phyloP scores from a whole-genome alignment of 495 filamentous ascomycete species.

The Stereocaulon alpinum region DNA sequence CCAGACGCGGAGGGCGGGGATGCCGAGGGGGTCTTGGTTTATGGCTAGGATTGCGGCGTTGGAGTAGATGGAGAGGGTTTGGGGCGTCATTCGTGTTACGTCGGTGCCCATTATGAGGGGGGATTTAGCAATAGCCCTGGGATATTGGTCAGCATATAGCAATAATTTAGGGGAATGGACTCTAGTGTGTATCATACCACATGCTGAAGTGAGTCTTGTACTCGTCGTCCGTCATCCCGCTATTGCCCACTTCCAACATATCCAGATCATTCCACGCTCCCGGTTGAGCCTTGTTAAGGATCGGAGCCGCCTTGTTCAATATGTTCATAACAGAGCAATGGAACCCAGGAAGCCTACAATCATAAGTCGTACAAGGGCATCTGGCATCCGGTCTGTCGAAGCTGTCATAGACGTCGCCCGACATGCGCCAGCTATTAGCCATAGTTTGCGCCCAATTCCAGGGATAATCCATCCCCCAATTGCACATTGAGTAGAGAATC shows the following conservation, averaged over 20 bases:
- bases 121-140: constrained; percentile 26
- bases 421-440: constrained; percentile 48
- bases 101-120: constrained; percentile 28
- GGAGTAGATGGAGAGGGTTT: constrained; percentile 29
- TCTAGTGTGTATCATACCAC: constrained; percentile 18
- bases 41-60: constrained; percentile 39
- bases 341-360: constrained; percentile 42
- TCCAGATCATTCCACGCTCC: constrained; percentile 40
- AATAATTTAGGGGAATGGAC: not conserved
- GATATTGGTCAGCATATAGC: not conserved
- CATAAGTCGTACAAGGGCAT: constrained; percentile 33
- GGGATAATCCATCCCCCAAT: constrained; percentile 37
- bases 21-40: constrained; percentile 34
- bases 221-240: constrained; percentile 38
- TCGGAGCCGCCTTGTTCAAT: constrained; percentile 39
- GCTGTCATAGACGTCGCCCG: constrained; percentile 39
- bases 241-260: constrained; percentile 55
- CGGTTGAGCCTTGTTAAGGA: constrained; percentile 26
- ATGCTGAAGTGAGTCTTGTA: constrained; percentile 29
- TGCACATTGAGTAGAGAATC: constrained; percentile 47
- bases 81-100: constrained; percentile 24
- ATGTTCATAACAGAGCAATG: constrained; percentile 44
- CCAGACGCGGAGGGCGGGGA: constrained; percentile 32
- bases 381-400: constrained; percentile 28
- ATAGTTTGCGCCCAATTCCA: constrained; percentile 49